These are phyloP conservation scores for Pleomassaria siparia DNA, from an alignment of 2,329 filamentous ascomycete genomes.

Conservation along the genomic window DNA sequence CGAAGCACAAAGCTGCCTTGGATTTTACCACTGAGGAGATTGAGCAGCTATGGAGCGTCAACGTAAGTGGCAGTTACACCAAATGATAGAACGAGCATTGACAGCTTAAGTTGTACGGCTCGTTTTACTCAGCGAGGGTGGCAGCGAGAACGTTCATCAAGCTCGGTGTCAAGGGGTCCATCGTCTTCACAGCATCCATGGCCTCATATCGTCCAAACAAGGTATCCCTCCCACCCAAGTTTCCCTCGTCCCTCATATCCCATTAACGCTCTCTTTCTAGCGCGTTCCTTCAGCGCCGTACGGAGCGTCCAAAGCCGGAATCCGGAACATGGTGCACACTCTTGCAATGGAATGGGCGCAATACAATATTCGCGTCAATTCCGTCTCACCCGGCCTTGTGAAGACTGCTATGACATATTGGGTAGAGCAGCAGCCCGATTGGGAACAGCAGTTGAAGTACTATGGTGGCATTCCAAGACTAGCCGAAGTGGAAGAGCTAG, in stretches of 20 bases:
- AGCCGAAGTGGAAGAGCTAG: slow-evolving; percentile 56
- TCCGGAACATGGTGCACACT: slow-evolving; percentile 49
- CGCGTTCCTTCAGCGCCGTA: slow-evolving; percentile 45
- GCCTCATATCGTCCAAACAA: slow-evolving; percentile 52
- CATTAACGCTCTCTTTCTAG: slow-evolving; percentile 9
- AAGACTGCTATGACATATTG: slow-evolving; percentile 47
- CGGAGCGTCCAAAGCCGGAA: slow-evolving; percentile 48
- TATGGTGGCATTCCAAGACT: slow-evolving; percentile 60
- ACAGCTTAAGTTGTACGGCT: slow-evolving; percentile 40
- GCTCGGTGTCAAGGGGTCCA: slow-evolving; percentile 47
- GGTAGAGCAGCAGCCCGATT: slow-evolving; percentile 56
- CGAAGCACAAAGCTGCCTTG: slow-evolving; percentile 55
- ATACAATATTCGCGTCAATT: slow-evolving; percentile 43
- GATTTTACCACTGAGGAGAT: slow-evolving; percentile 54
- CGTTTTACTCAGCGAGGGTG: slow-evolving; percentile 48
- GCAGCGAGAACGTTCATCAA: slow-evolving; percentile 51
- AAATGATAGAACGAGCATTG: neutral
- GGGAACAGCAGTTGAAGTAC: slow-evolving; percentile 60
- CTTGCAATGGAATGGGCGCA: slow-evolving; percentile 45
- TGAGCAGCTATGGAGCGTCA: slow-evolving; percentile 48
- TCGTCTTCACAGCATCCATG: slow-evolving; percentile 53
- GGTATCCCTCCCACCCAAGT: slow-evolving; percentile 14
- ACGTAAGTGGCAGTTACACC: slow-evolving; percentile 21
- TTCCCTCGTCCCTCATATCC: neutral
- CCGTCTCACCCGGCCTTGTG: slow-evolving; percentile 40